Base-by-base conservation (phyloP, 768 basidiomycete genomes). In the Cyclocybe aegerita region DNA sequence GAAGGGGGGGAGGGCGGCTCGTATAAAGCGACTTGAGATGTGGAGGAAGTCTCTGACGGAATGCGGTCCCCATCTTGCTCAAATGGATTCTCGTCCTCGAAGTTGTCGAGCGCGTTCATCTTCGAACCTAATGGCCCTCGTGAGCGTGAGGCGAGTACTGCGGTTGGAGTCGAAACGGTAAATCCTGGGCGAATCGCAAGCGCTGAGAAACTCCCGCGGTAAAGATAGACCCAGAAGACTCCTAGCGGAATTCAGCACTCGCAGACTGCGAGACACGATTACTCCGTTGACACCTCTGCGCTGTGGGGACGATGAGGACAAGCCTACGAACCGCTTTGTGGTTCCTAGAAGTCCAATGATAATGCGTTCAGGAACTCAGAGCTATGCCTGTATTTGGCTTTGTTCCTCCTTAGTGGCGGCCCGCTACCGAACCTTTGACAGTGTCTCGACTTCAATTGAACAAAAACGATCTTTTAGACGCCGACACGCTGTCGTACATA, bases 51-150 rank as follows among this genome's bases (percentile, higher is more conserved):
- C 53, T 80, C 81, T 43, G 76, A 79, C n/a, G 71, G 55, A 29
- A 75, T 70, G 39, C 63, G 60, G 44, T 74, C 70, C 12, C 62
- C 68, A 32, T 78, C 75, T 39, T 79, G 75, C 55, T 83, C 82
- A 62, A 86, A 86, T 8, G 84, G 84, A 58, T 85, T 86, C 62
- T 83, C 83, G 62, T 85, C 83, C 60, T 85, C 83, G 57, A 81
- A 64, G 43, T 58, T 57, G 35, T 65, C 60, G 44, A 64, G 42
- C 4, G 50, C 48, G 38, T 62, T 59, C 61, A 65, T 64, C 40
- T 39, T 42, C 15, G 11, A 38, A 23, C 23, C 23, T 23, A 23
- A 23, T 23, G 23, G 23, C 23, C 5, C 23, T 23, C 23, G 23
- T 23, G 23, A 23, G 23, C 5, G 5, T 23, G 23, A 23, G 23